Base-by-base conservation (phyloP, 306 rosid species). In the Astragalus glycyphyllos region DNA sequence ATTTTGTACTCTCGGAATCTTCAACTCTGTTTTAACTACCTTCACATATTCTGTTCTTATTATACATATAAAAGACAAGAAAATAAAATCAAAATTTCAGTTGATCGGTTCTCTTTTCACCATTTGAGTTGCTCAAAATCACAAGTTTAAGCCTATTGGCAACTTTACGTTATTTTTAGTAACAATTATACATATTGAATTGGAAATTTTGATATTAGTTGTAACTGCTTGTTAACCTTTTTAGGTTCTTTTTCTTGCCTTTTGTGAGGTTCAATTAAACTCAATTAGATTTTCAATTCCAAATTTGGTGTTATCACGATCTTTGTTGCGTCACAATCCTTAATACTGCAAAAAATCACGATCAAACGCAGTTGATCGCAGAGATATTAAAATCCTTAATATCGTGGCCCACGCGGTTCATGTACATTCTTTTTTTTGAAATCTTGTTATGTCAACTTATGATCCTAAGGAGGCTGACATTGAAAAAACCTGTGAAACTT, bases 401-500 rank as follows among this genome's bases (percentile, higher is more conserved):
- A 12, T 15, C 23, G 35, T 9, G 3, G 7, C 1, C n/a, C 17
- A 8, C 9, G 7, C 9, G 7, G 29, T 13, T 0, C n/a, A n/a
- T n/a, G n/a, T n/a, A 6, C 7, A 7, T 6, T 31, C 11, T 0
- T 0, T 31, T 7, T 29, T 31, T 12, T 3, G 1, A 20, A 20
- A 53, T 3, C 3, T 1, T 56, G 40, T 56, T 29, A 13, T 11
- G 0, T 42, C 42, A 9, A 11, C 48, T 42, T 13, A 44, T 64
- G 79, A 63, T 62, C 17, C 50, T 23, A 12, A n/a, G 23, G 38
- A 31, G 20, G 46, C 38, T 74, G 14, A 58, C 10, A 17, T 75
- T 75, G 79, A 35, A 73, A 73, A 56, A 65, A 13, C 45, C 11
- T 48, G 54, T 55, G 73, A 65, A 53, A 54, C 14, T 62, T 63